Evolutionary conservation across 176 grass and related monocot genomes (phyloP).

Genomic region (Puccinellia tenuiflora): DNA sequence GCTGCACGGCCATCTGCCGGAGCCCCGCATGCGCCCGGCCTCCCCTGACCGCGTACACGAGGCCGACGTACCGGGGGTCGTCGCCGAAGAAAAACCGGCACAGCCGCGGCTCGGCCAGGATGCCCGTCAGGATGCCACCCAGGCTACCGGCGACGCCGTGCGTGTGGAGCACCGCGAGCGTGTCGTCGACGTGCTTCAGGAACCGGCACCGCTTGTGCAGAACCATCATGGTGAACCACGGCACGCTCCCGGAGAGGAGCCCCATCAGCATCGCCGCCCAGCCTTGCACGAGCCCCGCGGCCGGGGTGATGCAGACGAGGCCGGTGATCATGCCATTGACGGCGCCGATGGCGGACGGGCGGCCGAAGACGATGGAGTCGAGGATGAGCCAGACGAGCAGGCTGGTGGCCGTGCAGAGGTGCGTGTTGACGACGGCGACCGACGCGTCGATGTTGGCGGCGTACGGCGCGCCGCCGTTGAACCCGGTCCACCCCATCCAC

Average conservation of each 20-base stretch:
- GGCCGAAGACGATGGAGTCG: conserved; percentile 45
- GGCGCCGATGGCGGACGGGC: conserved; percentile 80
- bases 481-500: conserved; percentile 87
- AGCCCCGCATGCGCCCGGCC: conserved; percentile 40
- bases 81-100: conserved; percentile 70
- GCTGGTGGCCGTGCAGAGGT: conserved; percentile 77
- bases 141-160: conserved; percentile 69
- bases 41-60: conserved; percentile 54
- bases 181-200: conserved; percentile 64
- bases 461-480: conserved; percentile 77
- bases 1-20: conserved; percentile 61
- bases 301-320: conserved; percentile 82
- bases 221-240: conserved; percentile 88
- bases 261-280: conserved; percentile 85
- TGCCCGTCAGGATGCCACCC: conserved; percentile 52
- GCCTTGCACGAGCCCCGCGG: conserved; percentile 55
- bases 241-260: conserved; percentile 54
- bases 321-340: conserved; percentile 96
- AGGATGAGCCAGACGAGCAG: conserved; percentile 67
- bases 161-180: conserved; percentile 76
- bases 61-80: conserved; percentile 55
- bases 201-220: conserved; percentile 50
- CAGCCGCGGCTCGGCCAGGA: conserved; percentile 61
- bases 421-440: conserved; percentile 69
- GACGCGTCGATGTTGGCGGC: conserved; percentile 57